Evolutionary conservation across 306 rosid genomes (phyloP), one percentile per base, ranked within the genome.

Genomic region (Pterocarpus macrocarpus): DNA sequence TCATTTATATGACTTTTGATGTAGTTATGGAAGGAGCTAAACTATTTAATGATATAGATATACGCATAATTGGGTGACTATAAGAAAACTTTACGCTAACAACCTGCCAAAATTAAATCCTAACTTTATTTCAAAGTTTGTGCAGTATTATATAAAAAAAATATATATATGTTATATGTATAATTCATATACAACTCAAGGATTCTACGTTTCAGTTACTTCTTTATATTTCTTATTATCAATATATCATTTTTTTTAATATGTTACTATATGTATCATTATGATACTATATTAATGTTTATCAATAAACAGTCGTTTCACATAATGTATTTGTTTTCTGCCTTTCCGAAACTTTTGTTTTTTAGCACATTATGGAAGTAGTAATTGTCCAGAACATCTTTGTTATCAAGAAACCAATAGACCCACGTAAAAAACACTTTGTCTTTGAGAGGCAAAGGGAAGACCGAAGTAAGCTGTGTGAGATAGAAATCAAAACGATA

Each of bases 321-420:
- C 34, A 73, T 67, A 65, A 80, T 79, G 77, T 58, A 61, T 71
- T 83, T 86, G 64, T 83, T 79, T 82, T 39, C 49, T 59, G 69
- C 76, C 81, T 82, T 75, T 84, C 39, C 49, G 13, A 75, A 68
- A 59, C 79, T 88, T 85, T 81, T 86, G 86, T 22, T 81, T 75
- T 86, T 77, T 79, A 73, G 76, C 82, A 79, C 76, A 73, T 81
- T 11, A 64, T 62, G 43, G 70, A 85, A 80, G 58, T 41, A 50
- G 45, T 50, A 56, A 62, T 59, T 69, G 58, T 75, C 75, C 32
- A 2, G 69, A 69, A 38, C 82, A 68, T 82, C 69, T 55, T 61
- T 49, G 77, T 63, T 53, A 64, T 53, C 32, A 57, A 53, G 80
- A 63, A 81, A 61, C 80, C 16, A 39, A 22, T 57, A 16, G 77